Evolutionary conservation across 202 grass and related monocot species (phyloP).

Genomic region (Miscanthus sacchariflorus): DNA sequence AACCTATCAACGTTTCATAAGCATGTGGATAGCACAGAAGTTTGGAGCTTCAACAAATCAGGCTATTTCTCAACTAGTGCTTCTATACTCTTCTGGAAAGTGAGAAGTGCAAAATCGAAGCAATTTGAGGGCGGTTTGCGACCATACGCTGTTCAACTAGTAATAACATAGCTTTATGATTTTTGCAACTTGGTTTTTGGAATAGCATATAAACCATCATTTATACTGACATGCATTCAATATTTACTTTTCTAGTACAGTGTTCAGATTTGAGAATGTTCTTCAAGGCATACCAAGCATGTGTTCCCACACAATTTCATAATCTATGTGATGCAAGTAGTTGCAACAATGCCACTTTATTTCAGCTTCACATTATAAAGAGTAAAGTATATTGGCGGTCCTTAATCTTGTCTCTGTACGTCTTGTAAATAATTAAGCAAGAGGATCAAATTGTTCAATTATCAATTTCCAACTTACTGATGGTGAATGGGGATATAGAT

Average conservation of each 20-base stretch:
- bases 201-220: not conserved
- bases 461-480: not conserved
- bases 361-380: not conserved
- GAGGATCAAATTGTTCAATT: not conserved
- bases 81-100: not conserved
- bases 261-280: constrained; percentile 9
- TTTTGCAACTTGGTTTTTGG: not conserved
- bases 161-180: not conserved
- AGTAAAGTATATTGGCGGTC: not conserved
- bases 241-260: constrained; percentile 18
- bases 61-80: constrained; percentile 19
- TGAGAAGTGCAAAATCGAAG: not conserved
- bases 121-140: not conserved
- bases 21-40: not conserved
- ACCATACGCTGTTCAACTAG: not conserved
- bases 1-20: not conserved
- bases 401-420: not conserved
- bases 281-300: constrained; percentile 10
- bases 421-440: not conserved
- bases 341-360: constrained; percentile 23
- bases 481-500: not conserved
- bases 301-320: constrained; percentile 15
- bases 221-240: not conserved
- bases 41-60: not conserved
- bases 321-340: constrained; percentile 33